Base-by-base conservation (phyloP, 2,329 filamentous ascomycete genomes). In the Aspergillus ochraceus region DNA sequence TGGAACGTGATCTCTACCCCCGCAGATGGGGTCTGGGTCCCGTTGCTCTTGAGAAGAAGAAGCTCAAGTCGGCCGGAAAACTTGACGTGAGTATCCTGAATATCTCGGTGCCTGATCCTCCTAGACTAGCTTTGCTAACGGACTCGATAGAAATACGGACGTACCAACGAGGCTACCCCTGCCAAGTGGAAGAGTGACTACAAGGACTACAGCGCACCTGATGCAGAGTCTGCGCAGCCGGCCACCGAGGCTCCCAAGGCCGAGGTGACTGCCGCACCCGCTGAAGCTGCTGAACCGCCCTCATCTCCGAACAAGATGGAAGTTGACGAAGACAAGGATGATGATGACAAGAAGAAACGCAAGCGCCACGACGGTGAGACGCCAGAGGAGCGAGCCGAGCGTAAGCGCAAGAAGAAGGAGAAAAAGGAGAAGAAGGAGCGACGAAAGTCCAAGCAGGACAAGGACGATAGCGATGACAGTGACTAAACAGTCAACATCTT, bases 1-100 rank as follows among this genome's bases (percentile, higher is more conserved):
- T 99, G 95, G 95, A 99, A 85, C 91, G 95, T 71, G 95, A 98
- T 76, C 85, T 98, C 60, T 99, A 99, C 85, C 95, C 95, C 65
- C 87, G 92, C 77, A 85, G 94, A 83, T 99, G 95, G 95, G 95
- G 95, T 67, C 87, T 98, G 74, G 95, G 95, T 63, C 94, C 95
- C 55, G 89, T 94, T 61, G 95, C 95, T 53, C 81, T 90, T 52
- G 92, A 98, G 85, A 99, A 99, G 88, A 99, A 99, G 90, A 97
- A 98, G 87, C 88, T 99, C 84, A 98, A 98, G 88, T 91, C 93
- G 55, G 90, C 92, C 68, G 95, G 95, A 78, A 97, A 97, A 82
- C 89, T 99, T 61, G 95, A 99, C 84, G 84, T 86, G 74, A 75
- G 84, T 76, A 12, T 42, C 6, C 29, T 36, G 9, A 19, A 22